These are phyloP conservation scores for Chloranthus sessilifolius DNA, from an alignment of 164 flowering plant genomes.

Conservation along the genomic window DNA sequence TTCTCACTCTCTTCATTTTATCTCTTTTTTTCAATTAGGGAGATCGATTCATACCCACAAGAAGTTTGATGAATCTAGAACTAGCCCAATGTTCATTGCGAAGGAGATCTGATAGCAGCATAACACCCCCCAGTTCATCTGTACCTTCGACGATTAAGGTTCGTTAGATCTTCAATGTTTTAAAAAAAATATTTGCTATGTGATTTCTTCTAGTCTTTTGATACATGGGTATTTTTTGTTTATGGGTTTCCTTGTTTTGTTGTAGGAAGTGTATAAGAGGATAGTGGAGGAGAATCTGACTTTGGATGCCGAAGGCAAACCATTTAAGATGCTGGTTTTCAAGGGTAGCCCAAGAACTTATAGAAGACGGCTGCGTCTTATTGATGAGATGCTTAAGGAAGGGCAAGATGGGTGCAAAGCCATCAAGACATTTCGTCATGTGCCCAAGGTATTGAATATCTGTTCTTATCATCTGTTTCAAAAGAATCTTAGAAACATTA, in stretches of 20 bases:
- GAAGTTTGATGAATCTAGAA: conserved; percentile 65
- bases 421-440: conserved; percentile 12
- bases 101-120: conserved; percentile 8
- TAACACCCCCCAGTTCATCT: not conserved
- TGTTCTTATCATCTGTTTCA: not conserved
- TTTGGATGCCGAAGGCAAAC: conserved; percentile 42
- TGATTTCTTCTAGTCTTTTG: no score
- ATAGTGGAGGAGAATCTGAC: conserved; percentile 31
- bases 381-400: conserved; percentile 31
- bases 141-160: conserved; percentile 16
- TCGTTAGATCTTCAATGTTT: conserved; percentile 5
- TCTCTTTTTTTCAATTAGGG: no score
- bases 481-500: not conserved
- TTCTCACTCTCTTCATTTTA: not conserved
- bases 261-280: conserved; percentile 28
- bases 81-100: conserved; percentile 38
- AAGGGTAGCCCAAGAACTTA: conserved; percentile 44
- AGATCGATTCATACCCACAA: conserved; percentile 51
- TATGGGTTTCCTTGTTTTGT: not conserved
- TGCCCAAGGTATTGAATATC: conserved; percentile 32
- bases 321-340: conserved; percentile 50
- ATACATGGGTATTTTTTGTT: not conserved
- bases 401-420: conserved; percentile 11
- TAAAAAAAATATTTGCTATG: not conserved
- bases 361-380: conserved; percentile 15